phyloP scores from a whole-genome alignment of 225 moss, liverwort and hornwort genomes.

The Anthoceros angustus region DNA sequence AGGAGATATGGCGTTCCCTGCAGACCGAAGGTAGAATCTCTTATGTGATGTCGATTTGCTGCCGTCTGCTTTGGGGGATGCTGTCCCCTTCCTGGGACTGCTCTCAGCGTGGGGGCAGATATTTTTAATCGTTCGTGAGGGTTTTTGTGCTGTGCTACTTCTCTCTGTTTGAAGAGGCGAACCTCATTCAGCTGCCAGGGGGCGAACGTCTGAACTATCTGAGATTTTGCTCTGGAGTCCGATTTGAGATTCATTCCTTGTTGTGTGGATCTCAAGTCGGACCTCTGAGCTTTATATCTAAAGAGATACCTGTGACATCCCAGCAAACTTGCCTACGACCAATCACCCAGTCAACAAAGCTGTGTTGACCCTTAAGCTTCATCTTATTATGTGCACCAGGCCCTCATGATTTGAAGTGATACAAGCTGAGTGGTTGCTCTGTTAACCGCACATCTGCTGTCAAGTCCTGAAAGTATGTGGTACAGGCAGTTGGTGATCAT shows the following conservation, averaged over 20 bases:
- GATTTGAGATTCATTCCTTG: background rate
- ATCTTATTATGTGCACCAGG: no score
- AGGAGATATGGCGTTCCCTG: conserved; percentile 20
- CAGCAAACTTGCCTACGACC: background rate
- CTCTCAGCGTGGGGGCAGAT: background rate
- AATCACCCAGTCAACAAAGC: no score
- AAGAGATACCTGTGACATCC: background rate
- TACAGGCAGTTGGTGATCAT: conserved; percentile 92
- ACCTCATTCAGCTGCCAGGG: background rate
- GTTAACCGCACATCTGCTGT: conserved; percentile 17
- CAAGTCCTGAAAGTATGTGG: conserved; percentile 97
- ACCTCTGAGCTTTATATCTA: background rate
- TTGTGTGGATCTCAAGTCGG: background rate
- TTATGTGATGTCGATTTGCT: conserved; percentile 7
- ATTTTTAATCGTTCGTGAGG: background rate
- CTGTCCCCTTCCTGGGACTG: background rate
- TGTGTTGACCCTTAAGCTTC: no score
- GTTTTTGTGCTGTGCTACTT: background rate
- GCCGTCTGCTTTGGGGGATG: background rate
- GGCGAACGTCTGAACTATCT: background rate
- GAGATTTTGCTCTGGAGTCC: background rate
- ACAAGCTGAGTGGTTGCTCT: no score
- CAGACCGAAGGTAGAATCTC: conserved; percentile 74
- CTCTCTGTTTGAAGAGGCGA: background rate
- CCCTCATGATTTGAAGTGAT: no score